A percentile compares a stretch with the other conserved stretches of the same genome.
Conservation (phyloP, 2,329 filamentous ascomycete species). For the Cladosporium sp. region DNA sequence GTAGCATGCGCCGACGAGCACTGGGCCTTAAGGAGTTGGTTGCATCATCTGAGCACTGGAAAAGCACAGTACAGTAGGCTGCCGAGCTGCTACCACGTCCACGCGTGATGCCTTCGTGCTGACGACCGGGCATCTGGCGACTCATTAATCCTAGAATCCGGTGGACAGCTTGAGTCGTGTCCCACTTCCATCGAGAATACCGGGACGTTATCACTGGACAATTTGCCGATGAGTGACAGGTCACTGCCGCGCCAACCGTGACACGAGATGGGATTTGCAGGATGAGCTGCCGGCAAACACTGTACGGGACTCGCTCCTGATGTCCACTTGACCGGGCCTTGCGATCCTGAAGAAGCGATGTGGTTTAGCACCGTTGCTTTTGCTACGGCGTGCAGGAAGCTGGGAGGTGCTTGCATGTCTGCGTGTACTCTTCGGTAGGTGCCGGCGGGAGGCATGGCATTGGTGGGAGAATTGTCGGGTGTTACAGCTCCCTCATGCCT, state of each 20-base stretch:
- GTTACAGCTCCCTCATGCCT: not conserved
- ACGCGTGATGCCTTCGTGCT: not conserved
- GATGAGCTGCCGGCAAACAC: not conserved
- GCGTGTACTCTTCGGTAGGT: constrained; percentile 8
- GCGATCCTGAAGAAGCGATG: constrained; percentile 7
- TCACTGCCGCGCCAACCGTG: not conserved
- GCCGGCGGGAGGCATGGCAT: not conserved
- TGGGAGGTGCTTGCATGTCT: not conserved
- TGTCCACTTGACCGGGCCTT: not conserved
- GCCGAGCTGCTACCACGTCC: not conserved
- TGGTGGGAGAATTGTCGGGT: constrained; percentile 9
- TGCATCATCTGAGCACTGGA: not conserved
- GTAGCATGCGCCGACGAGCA: constrained; percentile 3
- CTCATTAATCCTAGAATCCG: not conserved
- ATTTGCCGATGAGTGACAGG: constrained; percentile 8
- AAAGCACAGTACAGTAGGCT: not conserved
- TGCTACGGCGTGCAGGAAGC: not conserved
- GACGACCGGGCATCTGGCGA: constrained; percentile 5
- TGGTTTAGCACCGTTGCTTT: not conserved
- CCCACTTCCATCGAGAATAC: not conserved
- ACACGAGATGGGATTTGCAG: not conserved
- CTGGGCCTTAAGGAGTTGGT: not conserved
- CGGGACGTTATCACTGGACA: not conserved
- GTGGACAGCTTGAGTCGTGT: constrained; percentile 1
- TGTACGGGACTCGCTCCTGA: not conserved